Conservation (phyloP, 331 rosid genomes). For the Acacia pycnantha region DNA sequence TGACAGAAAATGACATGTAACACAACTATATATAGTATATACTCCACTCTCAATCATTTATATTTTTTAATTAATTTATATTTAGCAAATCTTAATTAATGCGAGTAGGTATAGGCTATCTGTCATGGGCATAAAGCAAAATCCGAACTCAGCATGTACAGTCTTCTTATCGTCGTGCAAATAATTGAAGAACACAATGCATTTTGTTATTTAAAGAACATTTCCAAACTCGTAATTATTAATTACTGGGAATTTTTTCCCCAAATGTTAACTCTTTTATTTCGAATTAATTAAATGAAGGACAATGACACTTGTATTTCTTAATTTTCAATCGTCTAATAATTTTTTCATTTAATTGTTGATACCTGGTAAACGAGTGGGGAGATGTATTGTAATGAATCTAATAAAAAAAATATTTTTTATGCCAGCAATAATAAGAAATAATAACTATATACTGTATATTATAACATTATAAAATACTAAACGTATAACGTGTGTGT, state of each 20-base stretch:
- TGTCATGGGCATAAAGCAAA: background rate
- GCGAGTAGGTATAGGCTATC: background rate
- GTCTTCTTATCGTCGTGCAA: background rate
- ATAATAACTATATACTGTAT: too few relatives aligned
- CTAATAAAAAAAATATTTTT: too few relatives aligned
- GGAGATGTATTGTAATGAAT: background rate
- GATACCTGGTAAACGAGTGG: too few relatives aligned
- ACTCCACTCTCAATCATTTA: background rate
- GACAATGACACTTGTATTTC: background rate
- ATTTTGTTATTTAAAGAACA: background rate
- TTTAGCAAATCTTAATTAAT: background rate
- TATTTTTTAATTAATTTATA: background rate
- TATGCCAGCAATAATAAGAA: too few relatives aligned
- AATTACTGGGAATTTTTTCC: background rate
- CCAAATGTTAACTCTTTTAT: background rate
- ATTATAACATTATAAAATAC: too few relatives aligned
- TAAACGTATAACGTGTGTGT: too few relatives aligned
- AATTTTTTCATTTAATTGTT: background rate
- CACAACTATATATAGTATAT: background rate
- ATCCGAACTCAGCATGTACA: background rate
- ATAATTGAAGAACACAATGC: background rate
- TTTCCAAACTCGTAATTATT: background rate
- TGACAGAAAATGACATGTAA: background rate
- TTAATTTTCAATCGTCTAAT: background rate
- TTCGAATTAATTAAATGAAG: background rate